phyloP scores from a whole-genome alignment of 805 yeast genomes.

The Millerozyma acaciae region DNA sequence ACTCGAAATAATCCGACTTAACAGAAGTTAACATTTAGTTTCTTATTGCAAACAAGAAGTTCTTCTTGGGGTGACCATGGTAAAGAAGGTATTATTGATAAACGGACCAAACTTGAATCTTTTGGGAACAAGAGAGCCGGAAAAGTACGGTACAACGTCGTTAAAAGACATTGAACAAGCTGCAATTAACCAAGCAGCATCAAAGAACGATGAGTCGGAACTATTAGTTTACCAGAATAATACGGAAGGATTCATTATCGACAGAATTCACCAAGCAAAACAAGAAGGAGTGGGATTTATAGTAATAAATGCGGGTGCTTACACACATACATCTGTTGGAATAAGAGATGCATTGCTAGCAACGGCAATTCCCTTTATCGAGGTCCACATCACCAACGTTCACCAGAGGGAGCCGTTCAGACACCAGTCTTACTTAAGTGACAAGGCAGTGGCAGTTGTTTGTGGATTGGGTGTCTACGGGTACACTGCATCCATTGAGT shows the following conservation, averaged over 20 bases:
- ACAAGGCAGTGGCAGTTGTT: slow-evolving; percentile 45
- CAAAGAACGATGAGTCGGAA: slow-evolving; percentile 28
- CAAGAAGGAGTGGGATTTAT: slow-evolving; percentile 41
- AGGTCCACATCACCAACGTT: slow-evolving; percentile 49
- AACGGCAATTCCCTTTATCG: slow-evolving; percentile 47
- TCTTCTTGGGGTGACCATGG: slow-evolving; percentile 26
- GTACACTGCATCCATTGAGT: slow-evolving; percentile 38
- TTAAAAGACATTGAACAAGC: slow-evolving; percentile 40
- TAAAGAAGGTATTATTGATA: slow-evolving; percentile 39
- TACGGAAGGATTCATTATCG: slow-evolving; percentile 45
- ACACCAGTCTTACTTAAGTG: slow-evolving; percentile 46
- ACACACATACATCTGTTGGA: slow-evolving; percentile 50
- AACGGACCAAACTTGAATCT: slow-evolving; percentile 50
- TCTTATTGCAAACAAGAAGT: too few relatives aligned
- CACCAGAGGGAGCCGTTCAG: slow-evolving; percentile 51
- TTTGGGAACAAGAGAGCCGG: slow-evolving; percentile 48
- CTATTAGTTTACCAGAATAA: slow-evolving; percentile 39
- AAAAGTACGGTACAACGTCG: slow-evolving; percentile 47
- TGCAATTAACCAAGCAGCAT: slow-evolving; percentile 28
- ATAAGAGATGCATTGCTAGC: slow-evolving; percentile 48
- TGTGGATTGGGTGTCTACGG: slow-evolving; percentile 42
- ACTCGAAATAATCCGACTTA: too few relatives aligned
- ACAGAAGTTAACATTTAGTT: too few relatives aligned
- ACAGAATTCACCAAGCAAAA: slow-evolving; percentile 46
- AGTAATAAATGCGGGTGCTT: slow-evolving; percentile 51